Evolutionary conservation across 1,284 basidiomycete genomes (phyloP), one percentile per base, ranked within the genome.

Genomic region (Tetrapyrgos nigripes): DNA sequence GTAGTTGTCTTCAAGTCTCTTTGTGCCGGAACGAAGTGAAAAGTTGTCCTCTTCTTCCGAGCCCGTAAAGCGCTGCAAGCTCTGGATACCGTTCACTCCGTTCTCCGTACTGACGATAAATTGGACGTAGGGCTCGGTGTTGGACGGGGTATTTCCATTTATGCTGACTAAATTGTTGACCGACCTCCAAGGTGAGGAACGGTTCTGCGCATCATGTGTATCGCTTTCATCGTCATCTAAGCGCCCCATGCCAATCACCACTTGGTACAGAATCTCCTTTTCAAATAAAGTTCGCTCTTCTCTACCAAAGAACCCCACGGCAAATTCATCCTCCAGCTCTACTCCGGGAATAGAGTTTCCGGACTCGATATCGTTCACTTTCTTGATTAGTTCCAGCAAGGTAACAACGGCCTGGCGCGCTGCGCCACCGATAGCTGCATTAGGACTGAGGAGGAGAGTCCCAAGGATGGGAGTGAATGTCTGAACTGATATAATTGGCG

Each of bases 391-490:
- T 37, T 82, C 81, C 53, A 97, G 80, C 53, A 97, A 78, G 64
- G 92, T 85, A 13, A 96, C 92, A 53, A 97, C 83, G 2, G 91
- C 89, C 53, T 83, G 81, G 62, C 94, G 86, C 17, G 93, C 88
- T 2, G 87, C 83, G 26, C 88, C 88, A 29, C 89, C 89, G 43
- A 97, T 87, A 54, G 82, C 76, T 23, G 83, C 82, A 69, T 93
- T 94, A 13, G 89, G 83, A 70, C 90, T 95, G 55, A 97, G 84
- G 23, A 98, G 81, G 37, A 98, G 79, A 0, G 93, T 92, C 51
- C 94, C 96, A 19, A 98, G 83, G 52, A 98, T 88, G 4, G 95
- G 93, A 2, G 96, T 97, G 76, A 98, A 98, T 9, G 91, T 86
- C 66, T 91, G 88, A 4, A 95, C 92, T 50, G 88, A 85, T 53